Conservation (phyloP, 805 yeast genomes). For the Tetrapisispora namnaoensis region DNA sequence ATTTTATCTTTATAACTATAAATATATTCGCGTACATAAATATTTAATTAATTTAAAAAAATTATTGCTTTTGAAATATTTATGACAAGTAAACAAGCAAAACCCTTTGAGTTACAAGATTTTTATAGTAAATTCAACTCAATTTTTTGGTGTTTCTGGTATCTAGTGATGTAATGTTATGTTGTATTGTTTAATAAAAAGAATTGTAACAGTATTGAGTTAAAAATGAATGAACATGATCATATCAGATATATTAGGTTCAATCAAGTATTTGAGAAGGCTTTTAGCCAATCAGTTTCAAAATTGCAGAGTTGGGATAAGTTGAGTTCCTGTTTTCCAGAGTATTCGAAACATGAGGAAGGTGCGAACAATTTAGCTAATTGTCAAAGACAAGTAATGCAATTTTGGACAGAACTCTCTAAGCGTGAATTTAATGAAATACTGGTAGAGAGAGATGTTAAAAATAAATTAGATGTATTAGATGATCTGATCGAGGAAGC, state of each 20-base stretch:
- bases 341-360: constrained; percentile 35
- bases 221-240: constrained; percentile 3
- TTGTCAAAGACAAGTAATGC: constrained; percentile 43
- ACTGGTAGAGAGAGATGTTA: constrained; percentile 36
- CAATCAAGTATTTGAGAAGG: constrained; percentile 41
- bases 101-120: too few relatives aligned
- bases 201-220: neutral
- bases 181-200: too few relatives aligned
- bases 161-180: too few relatives aligned
- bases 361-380: constrained; percentile 33
- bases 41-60: too few relatives aligned
- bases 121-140: too few relatives aligned
- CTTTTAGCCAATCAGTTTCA: constrained; percentile 42
- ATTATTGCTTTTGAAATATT: too few relatives aligned
- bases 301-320: constrained; percentile 43
- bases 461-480: constrained; percentile 30
- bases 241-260: constrained; percentile 41
- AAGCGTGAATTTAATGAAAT: constrained; percentile 46
- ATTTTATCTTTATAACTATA: too few relatives aligned
- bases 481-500: constrained; percentile 34
- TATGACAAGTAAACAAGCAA: too few relatives aligned
- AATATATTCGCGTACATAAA: too few relatives aligned
- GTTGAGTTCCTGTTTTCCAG: constrained; percentile 45
- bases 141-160: too few relatives aligned
- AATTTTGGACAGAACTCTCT: constrained; percentile 42